These are phyloP conservation scores for Alternaria ventricosa DNA, from an alignment of 2,329 filamentous ascomycete genomes.

Conservation along the genomic window DNA sequence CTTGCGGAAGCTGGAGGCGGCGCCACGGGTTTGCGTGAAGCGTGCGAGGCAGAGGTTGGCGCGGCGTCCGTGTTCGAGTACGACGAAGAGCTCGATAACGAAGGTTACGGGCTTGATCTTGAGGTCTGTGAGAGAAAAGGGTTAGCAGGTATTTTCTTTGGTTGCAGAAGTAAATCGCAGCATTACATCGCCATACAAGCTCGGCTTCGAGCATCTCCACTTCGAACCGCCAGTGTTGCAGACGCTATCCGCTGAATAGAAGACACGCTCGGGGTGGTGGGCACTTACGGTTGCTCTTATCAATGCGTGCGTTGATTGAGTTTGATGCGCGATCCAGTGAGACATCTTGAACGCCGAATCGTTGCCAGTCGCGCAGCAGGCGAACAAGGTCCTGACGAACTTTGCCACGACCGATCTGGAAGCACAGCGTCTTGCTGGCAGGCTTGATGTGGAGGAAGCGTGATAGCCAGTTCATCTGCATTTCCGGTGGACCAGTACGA, in stretches of 20 bases:
- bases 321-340: conserved; percentile 79
- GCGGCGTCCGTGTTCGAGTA: conserved; percentile 82
- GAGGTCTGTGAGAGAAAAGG: conserved; percentile 62
- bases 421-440: conserved; percentile 75
- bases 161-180: conserved; percentile 2
- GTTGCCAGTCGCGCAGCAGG: conserved; percentile 78
- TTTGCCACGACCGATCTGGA: conserved; percentile 73
- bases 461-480: conserved; percentile 80
- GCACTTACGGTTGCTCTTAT: conserved; percentile 76
- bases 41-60: conserved; percentile 80
- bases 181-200: conserved; percentile 27
- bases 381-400: conserved; percentile 78
- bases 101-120: conserved; percentile 88
- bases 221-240: conserved; percentile 22
- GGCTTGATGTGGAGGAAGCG: conserved; percentile 91
- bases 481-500: conserved; percentile 38
- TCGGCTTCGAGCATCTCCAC: conserved; percentile 24
- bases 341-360: conserved; percentile 81
- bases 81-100: conserved; percentile 84
- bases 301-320: conserved; percentile 79
- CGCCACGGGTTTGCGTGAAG: conserved; percentile 90
- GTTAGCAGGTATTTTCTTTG: conserved; percentile 10
- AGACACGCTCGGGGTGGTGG: conserved; percentile 11
- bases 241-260: conserved; percentile 23
- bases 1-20: conserved; percentile 84